Conservation (phyloP, 345 rosid species). For the Pistacia integerrima region DNA sequence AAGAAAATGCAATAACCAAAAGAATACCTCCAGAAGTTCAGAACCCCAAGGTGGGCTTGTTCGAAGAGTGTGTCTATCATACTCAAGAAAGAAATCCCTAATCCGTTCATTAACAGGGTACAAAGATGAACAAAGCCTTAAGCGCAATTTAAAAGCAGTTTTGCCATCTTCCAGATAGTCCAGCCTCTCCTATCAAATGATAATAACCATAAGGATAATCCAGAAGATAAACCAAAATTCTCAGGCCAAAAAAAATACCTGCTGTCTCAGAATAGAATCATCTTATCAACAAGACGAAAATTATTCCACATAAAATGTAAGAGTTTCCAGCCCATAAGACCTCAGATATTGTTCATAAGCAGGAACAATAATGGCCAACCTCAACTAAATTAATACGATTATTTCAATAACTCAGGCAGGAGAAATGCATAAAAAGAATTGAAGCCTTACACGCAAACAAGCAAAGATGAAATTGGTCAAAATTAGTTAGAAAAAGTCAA, state of each 20-base stretch:
- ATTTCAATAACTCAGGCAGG: conserved; percentile 1
- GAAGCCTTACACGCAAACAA: background rate
- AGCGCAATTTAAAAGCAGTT: conserved; percentile 75
- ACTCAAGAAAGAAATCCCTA: conserved; percentile 96
- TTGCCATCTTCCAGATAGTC: conserved; percentile 98
- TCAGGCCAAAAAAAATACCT: conserved; percentile 5
- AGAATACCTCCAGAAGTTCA: conserved; percentile 93
- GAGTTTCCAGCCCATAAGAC: background rate
- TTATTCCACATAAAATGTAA: background rate
- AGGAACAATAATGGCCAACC: background rate
- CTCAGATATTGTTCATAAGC: background rate
- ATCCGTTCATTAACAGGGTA: conserved; percentile 92
- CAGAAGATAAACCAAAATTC: conserved; percentile 3
- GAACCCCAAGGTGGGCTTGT: conserved; percentile 99
- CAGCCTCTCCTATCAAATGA: conserved; percentile 74
- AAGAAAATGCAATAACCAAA: conserved; percentile 10
- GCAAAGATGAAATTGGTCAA: background rate
- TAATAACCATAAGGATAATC: conserved; percentile 8
- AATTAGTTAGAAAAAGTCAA: background rate
- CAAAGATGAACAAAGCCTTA: conserved; percentile 91
- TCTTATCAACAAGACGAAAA: background rate
- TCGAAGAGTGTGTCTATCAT: conserved; percentile 95
- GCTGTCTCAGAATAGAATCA: background rate
- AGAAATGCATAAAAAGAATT: conserved; percentile 7
- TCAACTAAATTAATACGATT: background rate